These are phyloP conservation scores for Rhodotorula sp. DNA, from an alignment of 1,284 basidiomycete genomes.

Conservation along the genomic window DNA sequence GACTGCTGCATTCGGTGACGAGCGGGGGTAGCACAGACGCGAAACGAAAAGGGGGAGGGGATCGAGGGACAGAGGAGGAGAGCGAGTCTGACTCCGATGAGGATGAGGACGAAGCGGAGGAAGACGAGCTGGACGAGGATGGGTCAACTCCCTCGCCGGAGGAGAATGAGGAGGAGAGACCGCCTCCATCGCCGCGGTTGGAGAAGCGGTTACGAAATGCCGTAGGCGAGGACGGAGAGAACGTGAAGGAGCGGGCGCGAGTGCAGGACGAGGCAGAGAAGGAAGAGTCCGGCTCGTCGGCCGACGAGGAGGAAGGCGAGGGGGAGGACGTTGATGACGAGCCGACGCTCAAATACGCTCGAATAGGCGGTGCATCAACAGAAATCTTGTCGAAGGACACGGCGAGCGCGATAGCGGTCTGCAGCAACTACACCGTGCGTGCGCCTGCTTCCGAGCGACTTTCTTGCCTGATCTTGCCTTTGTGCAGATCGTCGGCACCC, in stretches of 20 bases:
- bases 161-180: too few relatives aligned
- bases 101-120: background rate
- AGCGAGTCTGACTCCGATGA: background rate
- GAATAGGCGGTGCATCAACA: slow-evolving; percentile 66
- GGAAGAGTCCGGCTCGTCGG: slow-evolving; percentile 22
- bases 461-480: background rate
- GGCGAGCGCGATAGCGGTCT: slow-evolving; percentile 76
- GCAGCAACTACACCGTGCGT: slow-evolving; percentile 69
- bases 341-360: slow-evolving; percentile 78
- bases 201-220: too few relatives aligned
- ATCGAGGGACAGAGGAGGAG: background rate
- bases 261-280: slow-evolving; percentile 63
- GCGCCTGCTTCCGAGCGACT: slow-evolving; percentile 15
- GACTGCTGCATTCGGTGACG: background rate
- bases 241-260: slow-evolving; percentile 34
- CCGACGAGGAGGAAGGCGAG: slow-evolving; percentile 33
- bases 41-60: background rate
- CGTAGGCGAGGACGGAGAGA: background rate
- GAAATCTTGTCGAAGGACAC: slow-evolving; percentile 87
- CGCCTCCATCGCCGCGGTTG: background rate
- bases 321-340: slow-evolving; percentile 42
- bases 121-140: slow-evolving; percentile 8
- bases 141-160: background rate
- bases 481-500: slow-evolving; percentile 71
- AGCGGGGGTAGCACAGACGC: background rate